Conservation (phyloP, 2,329 filamentous ascomycete genomes). For the Coniochaeta sp. region DNA sequence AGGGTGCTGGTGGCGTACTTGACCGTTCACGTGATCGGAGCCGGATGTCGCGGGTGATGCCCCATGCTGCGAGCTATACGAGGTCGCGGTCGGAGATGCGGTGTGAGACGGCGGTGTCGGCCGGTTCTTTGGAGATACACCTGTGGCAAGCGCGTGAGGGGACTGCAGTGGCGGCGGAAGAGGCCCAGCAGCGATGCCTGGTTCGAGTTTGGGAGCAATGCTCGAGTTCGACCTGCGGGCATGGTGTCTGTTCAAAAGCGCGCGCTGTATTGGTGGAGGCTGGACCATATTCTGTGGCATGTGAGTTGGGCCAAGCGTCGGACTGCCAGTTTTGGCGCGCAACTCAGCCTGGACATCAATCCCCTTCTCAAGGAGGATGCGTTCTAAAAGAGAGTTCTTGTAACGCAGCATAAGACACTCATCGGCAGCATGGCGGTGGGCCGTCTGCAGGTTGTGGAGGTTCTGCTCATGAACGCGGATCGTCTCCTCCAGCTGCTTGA, state of each 20-base stretch:
- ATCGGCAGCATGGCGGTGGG: slow-evolving; percentile 88
- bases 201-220: slow-evolving; percentile 68
- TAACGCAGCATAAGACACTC: slow-evolving; percentile 98
- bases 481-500: slow-evolving; percentile 96
- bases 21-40: slow-evolving; percentile 16
- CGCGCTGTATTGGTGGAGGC: slow-evolving; percentile 70
- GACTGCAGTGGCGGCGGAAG: slow-evolving; percentile 34
- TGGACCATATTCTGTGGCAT: slow-evolving; percentile 63
- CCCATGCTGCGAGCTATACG: slow-evolving; percentile 40
- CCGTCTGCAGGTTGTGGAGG: slow-evolving; percentile 85
- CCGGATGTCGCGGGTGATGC: slow-evolving; percentile 29
- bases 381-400: slow-evolving; percentile 93
- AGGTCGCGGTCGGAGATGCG: slow-evolving; percentile 46
- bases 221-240: slow-evolving; percentile 64
- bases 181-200: slow-evolving; percentile 32
- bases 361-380: slow-evolving; percentile 93
- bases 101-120: slow-evolving; percentile 77
- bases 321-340: slow-evolving; percentile 84
- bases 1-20: slow-evolving; percentile 14
- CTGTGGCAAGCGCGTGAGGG: slow-evolving; percentile 46
- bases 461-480: slow-evolving; percentile 97
- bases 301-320: slow-evolving; percentile 65
- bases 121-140: slow-evolving; percentile 61
- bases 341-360: slow-evolving; percentile 97
- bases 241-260: slow-evolving; percentile 74